Conservation (phyloP, 2,329 filamentous ascomycete genomes). For the Akanthomyces dipterigenus region DNA sequence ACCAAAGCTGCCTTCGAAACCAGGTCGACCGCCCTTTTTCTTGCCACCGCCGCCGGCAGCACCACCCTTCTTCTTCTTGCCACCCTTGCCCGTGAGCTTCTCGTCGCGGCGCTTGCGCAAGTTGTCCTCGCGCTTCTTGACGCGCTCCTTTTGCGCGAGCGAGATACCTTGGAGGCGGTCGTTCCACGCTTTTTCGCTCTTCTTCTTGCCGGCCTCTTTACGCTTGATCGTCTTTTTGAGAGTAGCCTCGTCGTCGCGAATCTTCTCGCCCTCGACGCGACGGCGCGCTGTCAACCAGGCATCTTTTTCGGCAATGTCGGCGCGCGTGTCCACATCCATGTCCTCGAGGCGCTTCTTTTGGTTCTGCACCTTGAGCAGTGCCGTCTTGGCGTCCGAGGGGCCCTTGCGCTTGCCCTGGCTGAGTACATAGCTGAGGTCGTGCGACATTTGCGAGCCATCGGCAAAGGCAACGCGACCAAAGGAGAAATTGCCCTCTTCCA, state of each 20-base stretch:
- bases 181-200: constrained; percentile 84
- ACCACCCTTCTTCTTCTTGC: constrained; percentile 47
- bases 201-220: constrained; percentile 82
- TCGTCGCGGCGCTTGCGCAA: constrained; percentile 67
- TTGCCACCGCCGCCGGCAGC: constrained; percentile 22
- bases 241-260: constrained; percentile 76
- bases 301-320: constrained; percentile 88
- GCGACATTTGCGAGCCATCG: constrained; percentile 74
- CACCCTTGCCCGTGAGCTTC: constrained; percentile 53
- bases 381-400: constrained; percentile 75
- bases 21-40: constrained; percentile 50
- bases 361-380: constrained; percentile 77
- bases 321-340: constrained; percentile 73
- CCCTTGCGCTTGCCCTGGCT: constrained; percentile 62
- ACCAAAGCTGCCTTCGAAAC: constrained; percentile 63
- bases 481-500: constrained; percentile 57
- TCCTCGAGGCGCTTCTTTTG: constrained; percentile 73
- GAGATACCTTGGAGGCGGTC: constrained; percentile 66
- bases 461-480: constrained; percentile 90
- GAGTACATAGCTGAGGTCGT: constrained; percentile 58
- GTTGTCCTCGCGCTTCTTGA: constrained; percentile 78
- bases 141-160: constrained; percentile 69
- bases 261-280: constrained; percentile 80
- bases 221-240: constrained; percentile 94
- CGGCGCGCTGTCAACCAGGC: constrained; percentile 87